Evolutionary conservation across 2,329 filamentous ascomycete species (phyloP).

Genomic region (Aureobasidium sp.): DNA sequence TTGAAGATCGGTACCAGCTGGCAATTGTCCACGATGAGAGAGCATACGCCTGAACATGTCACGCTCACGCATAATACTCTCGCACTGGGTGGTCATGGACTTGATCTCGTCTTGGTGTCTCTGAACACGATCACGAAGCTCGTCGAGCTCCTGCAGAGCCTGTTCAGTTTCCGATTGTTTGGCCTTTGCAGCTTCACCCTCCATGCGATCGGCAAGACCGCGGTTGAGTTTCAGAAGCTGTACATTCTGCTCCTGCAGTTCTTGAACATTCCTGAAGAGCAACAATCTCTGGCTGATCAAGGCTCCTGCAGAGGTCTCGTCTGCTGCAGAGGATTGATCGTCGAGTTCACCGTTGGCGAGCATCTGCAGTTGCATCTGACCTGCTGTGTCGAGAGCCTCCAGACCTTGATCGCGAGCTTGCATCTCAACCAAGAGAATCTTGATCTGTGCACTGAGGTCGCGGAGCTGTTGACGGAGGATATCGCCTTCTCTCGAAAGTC

Average conservation of each 20-base stretch:
- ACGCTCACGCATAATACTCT: constrained; percentile 90
- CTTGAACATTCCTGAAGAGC: constrained; percentile 74
- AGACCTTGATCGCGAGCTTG: constrained; percentile 73
- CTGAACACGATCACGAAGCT: constrained; percentile 61
- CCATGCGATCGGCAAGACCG: constrained; percentile 78
- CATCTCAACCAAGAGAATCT: constrained; percentile 80
- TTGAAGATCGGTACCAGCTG: constrained; percentile 50
- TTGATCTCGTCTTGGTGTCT: constrained; percentile 78
- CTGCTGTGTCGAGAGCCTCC: constrained; percentile 60
- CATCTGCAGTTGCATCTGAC: constrained; percentile 66
- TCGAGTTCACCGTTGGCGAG: constrained; percentile 67
- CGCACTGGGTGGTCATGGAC: constrained; percentile 71
- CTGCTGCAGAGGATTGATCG: constrained; percentile 58
- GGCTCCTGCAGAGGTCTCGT: constrained; percentile 74
- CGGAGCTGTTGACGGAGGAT: constrained; percentile 80
- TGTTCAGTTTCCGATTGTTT: constrained; percentile 46
- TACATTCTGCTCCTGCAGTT: constrained; percentile 80
- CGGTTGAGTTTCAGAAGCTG: constrained; percentile 75
- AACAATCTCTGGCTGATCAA: constrained; percentile 87
- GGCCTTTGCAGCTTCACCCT: constrained; percentile 72
- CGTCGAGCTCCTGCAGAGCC: constrained; percentile 61
- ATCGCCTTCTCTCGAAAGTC: constrained; percentile 55
- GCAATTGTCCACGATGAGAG: constrained; percentile 60
- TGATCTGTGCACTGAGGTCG: constrained; percentile 82
- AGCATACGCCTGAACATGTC: constrained; percentile 97